Percentiles rank a stretch among this genome's conserved stretches.
Conservation (phyloP, 345 rosid genomes). For the Pistacia integerrima region DNA sequence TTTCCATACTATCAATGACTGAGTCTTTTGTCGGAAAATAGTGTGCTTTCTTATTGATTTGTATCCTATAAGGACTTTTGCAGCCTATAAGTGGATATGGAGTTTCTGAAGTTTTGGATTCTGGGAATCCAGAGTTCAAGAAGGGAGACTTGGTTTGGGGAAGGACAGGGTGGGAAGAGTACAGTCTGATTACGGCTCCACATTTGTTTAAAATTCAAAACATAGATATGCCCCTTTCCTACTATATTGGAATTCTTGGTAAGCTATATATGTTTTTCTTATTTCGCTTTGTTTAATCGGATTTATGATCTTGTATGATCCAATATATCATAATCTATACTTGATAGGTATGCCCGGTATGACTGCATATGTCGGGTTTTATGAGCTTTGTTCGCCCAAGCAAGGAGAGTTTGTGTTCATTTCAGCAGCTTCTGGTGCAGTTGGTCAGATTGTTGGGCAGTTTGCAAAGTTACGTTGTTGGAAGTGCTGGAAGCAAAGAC, state of each 20-base stretch:
- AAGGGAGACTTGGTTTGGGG: constrained; percentile 67
- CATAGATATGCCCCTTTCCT: constrained; percentile 61
- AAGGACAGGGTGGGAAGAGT: constrained; percentile 67
- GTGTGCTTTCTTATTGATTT: background rate
- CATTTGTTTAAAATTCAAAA: constrained; percentile 48
- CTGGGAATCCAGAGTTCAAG: constrained; percentile 48
- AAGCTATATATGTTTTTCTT: background rate
- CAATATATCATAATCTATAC: too few relatives aligned
- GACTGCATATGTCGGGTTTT: constrained; percentile 54
- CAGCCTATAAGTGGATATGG: constrained; percentile 25
- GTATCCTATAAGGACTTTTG: background rate
- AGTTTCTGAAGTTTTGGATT: constrained; percentile 57
- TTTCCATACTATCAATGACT: too few relatives aligned
- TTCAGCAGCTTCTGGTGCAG: constrained; percentile 37
- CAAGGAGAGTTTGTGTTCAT: constrained; percentile 21
- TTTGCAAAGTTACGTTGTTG: constrained; percentile 39
- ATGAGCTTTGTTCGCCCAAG: constrained; percentile 21
- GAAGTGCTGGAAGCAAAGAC: constrained; percentile 39
- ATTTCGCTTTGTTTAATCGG: background rate
- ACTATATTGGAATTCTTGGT: constrained; percentile 72
- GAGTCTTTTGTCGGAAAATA: too few relatives aligned
- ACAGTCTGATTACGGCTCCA: constrained; percentile 39
- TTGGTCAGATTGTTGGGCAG: constrained; percentile 41
- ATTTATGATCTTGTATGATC: background rate
- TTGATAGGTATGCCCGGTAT: constrained; percentile 50